Percentiles rank a stretch among this genome's conserved stretches.
These are phyloP conservation scores for Trypanosoma mega DNA, from an alignment of 208 protist species.

Conservation along the genomic window DNA sequence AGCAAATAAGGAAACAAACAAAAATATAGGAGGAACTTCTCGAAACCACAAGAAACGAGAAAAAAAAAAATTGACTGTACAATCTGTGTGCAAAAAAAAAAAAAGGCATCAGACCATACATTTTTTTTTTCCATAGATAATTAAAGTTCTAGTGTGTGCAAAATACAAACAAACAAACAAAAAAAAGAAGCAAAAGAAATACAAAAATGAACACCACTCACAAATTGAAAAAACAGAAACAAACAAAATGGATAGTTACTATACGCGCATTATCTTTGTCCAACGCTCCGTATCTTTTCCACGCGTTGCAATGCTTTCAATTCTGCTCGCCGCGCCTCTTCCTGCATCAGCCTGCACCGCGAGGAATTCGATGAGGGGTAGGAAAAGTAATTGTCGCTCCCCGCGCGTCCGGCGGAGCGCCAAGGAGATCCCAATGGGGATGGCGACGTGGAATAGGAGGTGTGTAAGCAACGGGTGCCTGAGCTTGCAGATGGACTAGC, in stretches of 20 bases:
- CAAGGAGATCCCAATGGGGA: not conserved
- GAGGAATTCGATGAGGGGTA: not conserved
- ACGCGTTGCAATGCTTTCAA: not conserved
- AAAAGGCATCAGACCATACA: no score
- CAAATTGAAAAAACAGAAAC: constrained; percentile 1
- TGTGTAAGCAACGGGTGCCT: no score
- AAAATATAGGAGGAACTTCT: no score
- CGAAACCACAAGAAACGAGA: no score
- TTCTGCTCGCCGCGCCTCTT: constrained; percentile 1
- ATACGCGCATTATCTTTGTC: no score
- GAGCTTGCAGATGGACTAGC: no score
- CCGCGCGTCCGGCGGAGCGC: constrained; percentile 3
- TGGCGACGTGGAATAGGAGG: no score
- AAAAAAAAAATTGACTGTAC: no score
- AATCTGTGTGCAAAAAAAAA: no score
- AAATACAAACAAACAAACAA: constrained; percentile 5
- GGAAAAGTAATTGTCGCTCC: constrained; percentile 6
- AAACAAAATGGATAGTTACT: not conserved
- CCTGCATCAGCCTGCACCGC: not conserved
- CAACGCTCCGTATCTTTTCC: no score
- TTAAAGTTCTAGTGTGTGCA: not conserved
- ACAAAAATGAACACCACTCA: constrained; percentile 9
- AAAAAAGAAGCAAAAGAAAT: constrained; percentile 17
- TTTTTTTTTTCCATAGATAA: no score
- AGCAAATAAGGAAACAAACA: no score